These are phyloP conservation scores for Solanum hybrid DNA, from an alignment of 305 asterid species.

Conservation along the genomic window DNA sequence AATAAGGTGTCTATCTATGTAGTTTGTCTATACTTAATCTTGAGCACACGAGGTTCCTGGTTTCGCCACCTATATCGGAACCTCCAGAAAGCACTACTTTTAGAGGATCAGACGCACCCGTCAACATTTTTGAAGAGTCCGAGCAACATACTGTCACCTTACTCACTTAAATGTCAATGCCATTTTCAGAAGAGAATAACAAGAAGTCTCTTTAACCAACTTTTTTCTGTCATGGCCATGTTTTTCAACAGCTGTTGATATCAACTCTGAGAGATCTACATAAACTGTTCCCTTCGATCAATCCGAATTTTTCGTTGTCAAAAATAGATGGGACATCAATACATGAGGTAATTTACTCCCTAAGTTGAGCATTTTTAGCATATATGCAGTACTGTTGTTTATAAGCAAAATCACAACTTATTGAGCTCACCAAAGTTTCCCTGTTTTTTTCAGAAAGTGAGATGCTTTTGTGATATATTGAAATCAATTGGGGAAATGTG, in stretches of 20 bases:
- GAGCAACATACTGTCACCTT: not conserved
- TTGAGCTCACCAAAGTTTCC: not conserved
- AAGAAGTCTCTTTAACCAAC: not conserved
- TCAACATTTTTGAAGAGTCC: not conserved
- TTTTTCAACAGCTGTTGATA: slow-evolving; percentile 41
- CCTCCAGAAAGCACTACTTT: not conserved
- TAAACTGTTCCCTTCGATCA: slow-evolving; percentile 39
- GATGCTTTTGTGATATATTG: slow-evolving; percentile 46
- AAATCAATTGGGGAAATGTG: slow-evolving; percentile 67
- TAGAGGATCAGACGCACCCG: not conserved
- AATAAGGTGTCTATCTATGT: not conserved
- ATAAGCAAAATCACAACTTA: not conserved
- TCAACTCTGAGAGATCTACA: slow-evolving; percentile 60
- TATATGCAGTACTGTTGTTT: not conserved
- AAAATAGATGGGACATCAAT: slow-evolving; percentile 37
- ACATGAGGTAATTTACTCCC: slow-evolving; percentile 39
- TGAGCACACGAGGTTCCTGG: not conserved
- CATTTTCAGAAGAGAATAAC: not conserved
- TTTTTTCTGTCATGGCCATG: not conserved
- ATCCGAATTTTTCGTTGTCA: slow-evolving; percentile 19
- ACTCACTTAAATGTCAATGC: not conserved
- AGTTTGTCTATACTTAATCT: not conserved
- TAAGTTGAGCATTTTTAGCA: not conserved
- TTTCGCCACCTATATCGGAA: not conserved
- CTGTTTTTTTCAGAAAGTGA: slow-evolving; percentile 36